These are phyloP conservation scores for Cyberlindnera maritima DNA, from an alignment of 805 yeast species.

Conservation along the genomic window DNA sequence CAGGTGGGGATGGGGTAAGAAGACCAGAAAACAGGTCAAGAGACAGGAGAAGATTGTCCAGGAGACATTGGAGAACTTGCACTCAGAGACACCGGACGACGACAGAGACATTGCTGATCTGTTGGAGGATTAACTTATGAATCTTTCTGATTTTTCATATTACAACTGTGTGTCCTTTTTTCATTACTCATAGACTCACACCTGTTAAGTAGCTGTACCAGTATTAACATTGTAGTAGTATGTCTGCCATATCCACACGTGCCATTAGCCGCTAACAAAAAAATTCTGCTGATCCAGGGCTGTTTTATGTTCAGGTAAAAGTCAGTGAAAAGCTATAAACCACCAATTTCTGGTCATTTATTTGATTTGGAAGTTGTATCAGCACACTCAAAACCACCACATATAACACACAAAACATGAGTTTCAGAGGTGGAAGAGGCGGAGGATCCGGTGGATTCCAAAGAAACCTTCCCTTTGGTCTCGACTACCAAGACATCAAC, in stretches of 20 bases:
- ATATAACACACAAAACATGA: no score
- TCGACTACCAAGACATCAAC: slow-evolving; percentile 59
- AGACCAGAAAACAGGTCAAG: slow-evolving; percentile 59
- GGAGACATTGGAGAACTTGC: slow-evolving; percentile 43
- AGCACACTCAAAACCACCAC: no score
- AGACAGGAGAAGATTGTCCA: slow-evolving; percentile 53
- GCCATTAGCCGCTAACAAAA: slow-evolving; percentile 1
- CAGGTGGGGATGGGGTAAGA: slow-evolving; percentile 78
- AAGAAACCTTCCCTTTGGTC: slow-evolving; percentile 61
- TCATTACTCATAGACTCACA: neutral
- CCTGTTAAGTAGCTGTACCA: neutral
- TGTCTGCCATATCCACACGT: slow-evolving; percentile 7
- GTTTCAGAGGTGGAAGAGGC: slow-evolving; percentile 48
- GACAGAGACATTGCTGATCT: slow-evolving; percentile 71
- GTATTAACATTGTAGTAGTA: neutral
- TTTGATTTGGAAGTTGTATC: no score
- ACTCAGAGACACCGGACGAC: slow-evolving; percentile 45
- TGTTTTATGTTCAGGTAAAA: no score
- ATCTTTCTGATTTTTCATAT: no score
- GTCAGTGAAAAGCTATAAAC: no score
- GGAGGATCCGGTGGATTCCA: slow-evolving; percentile 39
- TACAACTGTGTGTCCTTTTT: no score
- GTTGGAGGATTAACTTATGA: slow-evolving; percentile 46
- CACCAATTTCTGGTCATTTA: no score
- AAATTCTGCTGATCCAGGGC: no score